Conservation (phyloP, 2,329 filamentous ascomycete genomes). For the Colletotrichum melonis region DNA sequence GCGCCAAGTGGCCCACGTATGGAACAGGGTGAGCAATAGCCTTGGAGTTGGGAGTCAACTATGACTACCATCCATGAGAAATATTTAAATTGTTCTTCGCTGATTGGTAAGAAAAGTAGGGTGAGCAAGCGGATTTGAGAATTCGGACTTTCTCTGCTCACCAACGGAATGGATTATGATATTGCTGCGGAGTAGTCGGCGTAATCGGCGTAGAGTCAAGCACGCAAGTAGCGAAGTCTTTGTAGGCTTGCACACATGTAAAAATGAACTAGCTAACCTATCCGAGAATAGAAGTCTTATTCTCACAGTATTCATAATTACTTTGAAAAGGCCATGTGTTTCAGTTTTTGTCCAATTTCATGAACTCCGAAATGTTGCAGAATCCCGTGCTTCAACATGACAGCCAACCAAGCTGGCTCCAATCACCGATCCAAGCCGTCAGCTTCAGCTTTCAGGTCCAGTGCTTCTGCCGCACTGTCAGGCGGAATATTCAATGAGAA, state of each 20-base stretch:
- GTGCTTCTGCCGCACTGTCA: not conserved
- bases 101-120: not conserved
- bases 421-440: not conserved
- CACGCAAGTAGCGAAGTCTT: not conserved
- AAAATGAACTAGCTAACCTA: not conserved
- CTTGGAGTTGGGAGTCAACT: not conserved
- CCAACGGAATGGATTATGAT: not conserved
- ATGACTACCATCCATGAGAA: not conserved
- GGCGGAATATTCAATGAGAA: not conserved
- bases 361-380: not conserved
- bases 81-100: not conserved
- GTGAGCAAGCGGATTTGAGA: not conserved
- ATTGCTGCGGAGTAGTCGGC: not conserved
- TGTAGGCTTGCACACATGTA: not conserved
- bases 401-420: not conserved
- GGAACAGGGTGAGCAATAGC: not conserved
- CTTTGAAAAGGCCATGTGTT: not conserved
- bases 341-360: not conserved
- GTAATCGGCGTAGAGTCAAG: not conserved
- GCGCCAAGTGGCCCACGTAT: not conserved
- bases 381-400: not conserved
- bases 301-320: not conserved
- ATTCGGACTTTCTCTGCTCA: too few relatives aligned
- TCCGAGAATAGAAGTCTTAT: not conserved
- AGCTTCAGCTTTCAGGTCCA: not conserved